These are phyloP conservation scores for Canavalia gladiata DNA, from an alignment of 306 rosid genomes.

Conservation along the genomic window DNA sequence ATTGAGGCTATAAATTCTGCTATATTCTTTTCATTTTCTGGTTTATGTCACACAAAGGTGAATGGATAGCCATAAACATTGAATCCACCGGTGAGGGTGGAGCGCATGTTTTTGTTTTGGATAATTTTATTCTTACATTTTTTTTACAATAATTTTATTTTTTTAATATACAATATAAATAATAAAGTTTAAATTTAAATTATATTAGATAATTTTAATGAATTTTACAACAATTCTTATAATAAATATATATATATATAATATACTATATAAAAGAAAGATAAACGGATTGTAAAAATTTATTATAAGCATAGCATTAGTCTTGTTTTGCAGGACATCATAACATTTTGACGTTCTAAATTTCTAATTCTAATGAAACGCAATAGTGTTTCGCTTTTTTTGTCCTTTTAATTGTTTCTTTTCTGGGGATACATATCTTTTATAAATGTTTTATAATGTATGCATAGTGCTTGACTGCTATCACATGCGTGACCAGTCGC, in stretches of 20 bases:
- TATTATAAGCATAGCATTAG: too few relatives aligned
- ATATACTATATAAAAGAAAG: too few relatives aligned
- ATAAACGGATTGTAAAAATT: too few relatives aligned
- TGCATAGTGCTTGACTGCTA: neutral
- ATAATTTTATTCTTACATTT: too few relatives aligned
- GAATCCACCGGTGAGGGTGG: conserved; percentile 1
- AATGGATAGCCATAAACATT: neutral
- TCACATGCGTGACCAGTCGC: neutral
- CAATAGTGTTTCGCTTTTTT: neutral
- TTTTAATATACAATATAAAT: too few relatives aligned
- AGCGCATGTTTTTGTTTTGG: neutral
- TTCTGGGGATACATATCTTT: too few relatives aligned
- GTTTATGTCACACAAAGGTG: conserved; percentile 6
- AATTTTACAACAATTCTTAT: too few relatives aligned
- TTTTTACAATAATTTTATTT: too few relatives aligned
- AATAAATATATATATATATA: too few relatives aligned
- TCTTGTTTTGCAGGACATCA: neutral
- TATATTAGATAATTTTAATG: too few relatives aligned
- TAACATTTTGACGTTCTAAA: neutral
- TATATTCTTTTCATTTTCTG: neutral
- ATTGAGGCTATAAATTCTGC: conserved; percentile 27
- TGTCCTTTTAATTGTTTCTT: neutral
- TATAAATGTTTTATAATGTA: neutral
- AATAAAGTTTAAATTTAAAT: too few relatives aligned
- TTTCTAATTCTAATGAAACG: conserved; percentile 4